Evolutionary conservation across 1,284 basidiomycete species (phyloP).

Genomic region (Crepidotus sp.): DNA sequence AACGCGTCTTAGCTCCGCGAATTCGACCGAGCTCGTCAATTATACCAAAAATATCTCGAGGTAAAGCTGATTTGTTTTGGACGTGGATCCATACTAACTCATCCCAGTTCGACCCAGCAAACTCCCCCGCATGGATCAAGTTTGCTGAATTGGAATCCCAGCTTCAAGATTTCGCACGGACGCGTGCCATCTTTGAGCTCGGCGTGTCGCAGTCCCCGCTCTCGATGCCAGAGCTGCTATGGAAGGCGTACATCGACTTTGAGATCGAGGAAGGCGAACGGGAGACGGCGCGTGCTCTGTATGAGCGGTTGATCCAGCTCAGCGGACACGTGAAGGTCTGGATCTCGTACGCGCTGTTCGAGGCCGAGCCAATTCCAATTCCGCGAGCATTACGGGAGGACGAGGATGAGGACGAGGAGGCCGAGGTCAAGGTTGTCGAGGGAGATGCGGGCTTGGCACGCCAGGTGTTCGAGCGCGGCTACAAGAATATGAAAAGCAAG

Average conservation of each 20-base stretch:
- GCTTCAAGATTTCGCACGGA: conserved; percentile 85
- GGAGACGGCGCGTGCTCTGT: conserved; percentile 76
- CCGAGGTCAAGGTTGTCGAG: conserved; percentile 54
- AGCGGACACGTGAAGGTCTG: conserved; percentile 95
- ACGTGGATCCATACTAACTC: conserved; percentile 6
- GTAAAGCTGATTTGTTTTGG: conserved; percentile 31
- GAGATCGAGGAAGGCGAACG: conserved; percentile 93
- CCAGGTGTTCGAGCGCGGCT: conserved; percentile 76
- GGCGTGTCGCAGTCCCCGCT: conserved; percentile 85
- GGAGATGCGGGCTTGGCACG: conserved; percentile 67
- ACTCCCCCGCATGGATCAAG: conserved; percentile 93
- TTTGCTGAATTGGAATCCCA: conserved; percentile 93
- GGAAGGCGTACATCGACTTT: conserved; percentile 97
- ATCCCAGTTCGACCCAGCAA: conserved; percentile 74
- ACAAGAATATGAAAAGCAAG: conserved; percentile 75
- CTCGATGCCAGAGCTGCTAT: conserved; percentile 97
- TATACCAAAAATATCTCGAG: conserved; percentile 95
- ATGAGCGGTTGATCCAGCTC: conserved; percentile 79
- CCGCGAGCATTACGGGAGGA: conserved; percentile 63
- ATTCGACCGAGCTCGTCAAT: conserved; percentile 85
- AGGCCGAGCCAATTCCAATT: conserved; percentile 60
- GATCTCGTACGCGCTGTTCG: conserved; percentile 75
- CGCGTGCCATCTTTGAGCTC: conserved; percentile 93
- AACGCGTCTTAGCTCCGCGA: conserved; percentile 53
- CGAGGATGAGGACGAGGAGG: conserved; percentile 64